Base-by-base conservation (phyloP, 164 flowering plant genomes). In the Chimonanthus praecox region DNA sequence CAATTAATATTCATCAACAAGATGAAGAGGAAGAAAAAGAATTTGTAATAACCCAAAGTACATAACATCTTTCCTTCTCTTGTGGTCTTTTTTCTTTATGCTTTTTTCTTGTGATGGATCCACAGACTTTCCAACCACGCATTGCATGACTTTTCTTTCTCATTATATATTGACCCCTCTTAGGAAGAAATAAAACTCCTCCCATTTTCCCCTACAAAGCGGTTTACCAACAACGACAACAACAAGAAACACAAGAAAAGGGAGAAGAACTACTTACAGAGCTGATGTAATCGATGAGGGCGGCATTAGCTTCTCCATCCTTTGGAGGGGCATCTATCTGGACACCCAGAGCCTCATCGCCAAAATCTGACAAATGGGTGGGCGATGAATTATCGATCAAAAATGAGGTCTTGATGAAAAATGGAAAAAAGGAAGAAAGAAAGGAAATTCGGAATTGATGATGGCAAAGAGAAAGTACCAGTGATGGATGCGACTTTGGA, bases 281-380 rank as follows among this genome's bases (percentile, higher is more conserved):
- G 87, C 97, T 90, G 2, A 94, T 86, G 85, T 83, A 94, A 50
- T 92, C 94, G 8, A 94, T 83, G 68, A 94, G 89, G 0, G 99
- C 97, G 5, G 95, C 90, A 68, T 94, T 94, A 6, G 99, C 97
- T 82, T 94, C 99, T 18, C 99, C 97, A 75, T 92, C 97, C 75
- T 80, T 90, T 3, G 99, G 86, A 16, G 97, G 99, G 0, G 97
- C 99, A 71, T 94, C 97, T 6, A 94, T 94, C 79, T 94, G 99
- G 15, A 94, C 95, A 0, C 97, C 95, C 5, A 94, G 46, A 0
- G 95, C 95, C 3, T 94, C 99, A 61, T 91, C 99, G 54, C 79
- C 77, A 63, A 94, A 65, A 84, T 94, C 98, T 94, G 77, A 47
- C 46, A 7, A 8, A 33, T 44, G 18, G 13, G 11, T 51, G 13